Base-by-base conservation (phyloP, 2,329 filamentous ascomycete genomes). In the Neoascochyta sp. region DNA sequence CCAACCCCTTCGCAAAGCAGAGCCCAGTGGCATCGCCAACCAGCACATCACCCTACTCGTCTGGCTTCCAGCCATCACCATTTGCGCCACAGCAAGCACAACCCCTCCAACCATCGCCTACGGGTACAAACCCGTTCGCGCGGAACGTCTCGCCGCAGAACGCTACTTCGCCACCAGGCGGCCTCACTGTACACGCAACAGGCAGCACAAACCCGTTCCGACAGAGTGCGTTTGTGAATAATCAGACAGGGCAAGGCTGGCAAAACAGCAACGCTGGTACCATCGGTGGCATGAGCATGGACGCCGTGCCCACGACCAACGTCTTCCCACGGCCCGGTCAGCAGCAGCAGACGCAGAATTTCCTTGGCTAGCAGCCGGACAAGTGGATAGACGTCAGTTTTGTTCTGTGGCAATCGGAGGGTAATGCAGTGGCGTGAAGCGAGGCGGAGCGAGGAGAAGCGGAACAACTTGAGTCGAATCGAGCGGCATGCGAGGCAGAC, bases 181-280 rank as follows among this genome's bases (percentile, higher is more conserved):
- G 53, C 24, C 73, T 27, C 66, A 74, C 75, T 30, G 78, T 87
- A 2, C 87, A 90, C 52, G 76, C 83, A 2, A 95, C 89, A 0
- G 89, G 88, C 7, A 87, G 78, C 52, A 95, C 89, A 2, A 98
- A 98, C 53, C 92, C 92, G 1, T 96, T 96, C 74, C 78, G 92
- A 10, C 88, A 96, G 57, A 86, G 84, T 24, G 80, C 82, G 4
- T 94, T 95, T 60, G 81, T 94, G 29, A 92, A 94, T 55, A 88
- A 94, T 53, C 74, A 80, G 41, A 94, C 88, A 0, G 89, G 90
- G 1, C 74, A 86, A 62, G 86, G 86, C 2, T 96, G 92, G 87
- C 89, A 95, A 60, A 75, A 82, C 42, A 77, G 60, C 4, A 80
- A 82, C 45, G 78, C 86, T 53, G 76, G 83, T 7, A 90, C 92